Conservation (phyloP, 2,329 filamentous ascomycete genomes). For the Massarina eburnea region DNA sequence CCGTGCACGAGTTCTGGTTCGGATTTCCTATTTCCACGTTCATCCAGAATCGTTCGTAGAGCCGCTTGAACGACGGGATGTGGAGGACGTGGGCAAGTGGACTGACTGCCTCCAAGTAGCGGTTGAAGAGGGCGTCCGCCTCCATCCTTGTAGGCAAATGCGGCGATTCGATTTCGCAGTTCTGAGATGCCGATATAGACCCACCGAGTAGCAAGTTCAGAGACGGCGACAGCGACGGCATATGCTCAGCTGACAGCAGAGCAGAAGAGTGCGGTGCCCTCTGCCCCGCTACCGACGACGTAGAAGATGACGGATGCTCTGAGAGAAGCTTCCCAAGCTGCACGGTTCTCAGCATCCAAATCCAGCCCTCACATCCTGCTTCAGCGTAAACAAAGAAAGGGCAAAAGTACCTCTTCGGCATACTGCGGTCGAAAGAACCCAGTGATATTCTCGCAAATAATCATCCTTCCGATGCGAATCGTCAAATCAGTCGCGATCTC, state of each 20-base stretch:
- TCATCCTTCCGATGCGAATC: constrained; percentile 43
- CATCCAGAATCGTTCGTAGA: constrained; percentile 42
- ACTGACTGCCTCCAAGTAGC: constrained; percentile 40
- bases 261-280: constrained; percentile 38
- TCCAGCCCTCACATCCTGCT: neutral
- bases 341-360: constrained; percentile 13
- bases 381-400: constrained; percentile 15
- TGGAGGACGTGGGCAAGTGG: constrained; percentile 43
- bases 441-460: constrained; percentile 44
- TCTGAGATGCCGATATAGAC: constrained; percentile 29
- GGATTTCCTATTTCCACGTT: constrained; percentile 39
- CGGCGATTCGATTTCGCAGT: constrained; percentile 31
- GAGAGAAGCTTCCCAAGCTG: constrained; percentile 43
- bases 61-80: constrained; percentile 39
- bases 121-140: constrained; percentile 36
- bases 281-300: constrained; percentile 39
- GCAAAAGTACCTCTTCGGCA: constrained; percentile 41
- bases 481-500: constrained; percentile 42
- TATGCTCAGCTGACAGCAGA: constrained; percentile 40
- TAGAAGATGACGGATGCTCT: constrained; percentile 30
- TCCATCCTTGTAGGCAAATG: constrained; percentile 39
- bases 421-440: constrained; percentile 44
- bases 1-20: constrained; percentile 41
- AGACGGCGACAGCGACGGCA: constrained; percentile 41
- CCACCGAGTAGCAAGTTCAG: constrained; percentile 37